Base-by-base conservation (phyloP, 2,329 filamentous ascomycete genomes). In the Thelonectria discophora region DNA sequence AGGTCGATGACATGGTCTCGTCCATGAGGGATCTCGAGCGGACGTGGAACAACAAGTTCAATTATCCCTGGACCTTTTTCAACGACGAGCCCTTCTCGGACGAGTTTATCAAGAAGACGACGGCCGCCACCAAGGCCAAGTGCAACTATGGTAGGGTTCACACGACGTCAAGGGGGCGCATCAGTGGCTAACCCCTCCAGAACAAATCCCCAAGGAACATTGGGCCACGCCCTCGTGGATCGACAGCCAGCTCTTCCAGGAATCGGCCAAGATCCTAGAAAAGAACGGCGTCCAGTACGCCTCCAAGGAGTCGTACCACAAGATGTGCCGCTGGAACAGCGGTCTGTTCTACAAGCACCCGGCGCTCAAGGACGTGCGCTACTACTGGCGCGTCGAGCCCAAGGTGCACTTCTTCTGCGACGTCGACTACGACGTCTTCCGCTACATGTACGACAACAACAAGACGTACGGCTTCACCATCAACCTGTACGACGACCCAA, bases 391-490 rank as follows among this genome's bases (percentile, higher is more conserved):
- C 60, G 95, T 99, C 49, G 95, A 99, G 77, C 95, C 95, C 54
- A 97, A 98, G 68, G 95, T 99, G 45, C 93, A 97, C 79, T 99
- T 98, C 84, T 99, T 97, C 86, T 99, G 95, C 83, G 92, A 98
- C 72, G 85, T 99, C 64, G 95, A 99, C 80, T 99, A 99, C 79
- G 95, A 99, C 75, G 91, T 99, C 53, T 99, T 99, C 84, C 90
- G 91, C 66, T 99, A 93, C 81, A 97, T 99, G 95, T 87, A 92
- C 72, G 95, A 99, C 79, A 88, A 96, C 82, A 97, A 99, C 83
- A 97, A 98, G 80, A 98, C 94, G 4, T 99, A 99, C 78, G 95
- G 95, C 66, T 99, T 98, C 81, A 98, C 94, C 65, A 96, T 99
- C 81, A 97, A 93, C 78, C 88, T 99, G 45, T 98, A 97, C 82